phyloP scores from a whole-genome alignment of 164 flowering plant genomes.

The Dillenia suffruticosa region DNA sequence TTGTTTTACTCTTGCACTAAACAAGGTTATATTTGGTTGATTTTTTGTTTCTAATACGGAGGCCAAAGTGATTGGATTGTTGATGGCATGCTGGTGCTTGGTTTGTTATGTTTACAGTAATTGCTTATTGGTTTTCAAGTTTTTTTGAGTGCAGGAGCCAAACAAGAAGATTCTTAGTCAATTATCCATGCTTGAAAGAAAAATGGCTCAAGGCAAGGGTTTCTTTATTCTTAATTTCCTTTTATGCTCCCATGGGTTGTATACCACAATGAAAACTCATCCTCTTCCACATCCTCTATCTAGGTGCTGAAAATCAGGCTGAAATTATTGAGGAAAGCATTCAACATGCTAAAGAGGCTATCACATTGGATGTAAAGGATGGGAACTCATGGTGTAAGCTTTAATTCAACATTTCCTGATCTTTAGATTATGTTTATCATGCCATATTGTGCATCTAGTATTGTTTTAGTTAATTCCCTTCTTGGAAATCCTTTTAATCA shows the following conservation, averaged over 20 bases:
- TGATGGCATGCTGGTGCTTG: neutral
- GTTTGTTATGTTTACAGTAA: neutral
- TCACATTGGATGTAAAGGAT: slow-evolving; percentile 79
- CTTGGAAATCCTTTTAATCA: too few species aligned
- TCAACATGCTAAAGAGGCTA: slow-evolving; percentile 84
- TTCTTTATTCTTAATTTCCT: neutral
- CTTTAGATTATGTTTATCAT: neutral
- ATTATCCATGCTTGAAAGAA: slow-evolving; percentile 90
- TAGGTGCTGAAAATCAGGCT: slow-evolving; percentile 60
- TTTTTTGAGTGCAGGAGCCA: slow-evolving; percentile 49
- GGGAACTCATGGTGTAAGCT: slow-evolving; percentile 93
- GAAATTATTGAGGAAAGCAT: slow-evolving; percentile 80
- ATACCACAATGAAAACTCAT: neutral
- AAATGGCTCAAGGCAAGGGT: slow-evolving; percentile 75
- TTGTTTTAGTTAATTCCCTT: too few species aligned
- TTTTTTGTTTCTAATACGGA: neutral
- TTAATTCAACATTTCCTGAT: neutral
- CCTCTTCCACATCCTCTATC: slow-evolving; percentile 1
- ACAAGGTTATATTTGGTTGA: slow-evolving; percentile 46
- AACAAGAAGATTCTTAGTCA: slow-evolving; percentile 78
- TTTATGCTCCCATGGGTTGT: neutral
- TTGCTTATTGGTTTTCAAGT: slow-evolving; percentile 7
- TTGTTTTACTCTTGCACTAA: slow-evolving; percentile 60
- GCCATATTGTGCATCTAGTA: too few species aligned
- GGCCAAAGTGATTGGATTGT: too few species aligned